A percentile compares a stretch with the other conserved stretches of the same genome.
These are phyloP conservation scores for Sonneratia caseolaris DNA, from an alignment of 345 rosid genomes.

Conservation along the genomic window DNA sequence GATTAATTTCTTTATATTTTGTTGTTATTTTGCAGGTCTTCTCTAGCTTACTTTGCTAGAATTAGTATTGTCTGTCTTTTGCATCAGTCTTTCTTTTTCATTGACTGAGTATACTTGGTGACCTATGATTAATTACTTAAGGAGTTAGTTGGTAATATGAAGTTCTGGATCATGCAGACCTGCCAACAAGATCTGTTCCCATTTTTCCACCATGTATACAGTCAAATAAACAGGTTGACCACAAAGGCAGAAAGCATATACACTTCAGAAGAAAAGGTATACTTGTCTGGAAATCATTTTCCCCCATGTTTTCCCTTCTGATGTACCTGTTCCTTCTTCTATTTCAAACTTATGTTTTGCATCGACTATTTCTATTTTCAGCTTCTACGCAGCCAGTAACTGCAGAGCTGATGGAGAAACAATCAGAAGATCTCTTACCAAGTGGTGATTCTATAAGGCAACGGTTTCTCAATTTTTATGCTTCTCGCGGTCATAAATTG, in stretches of 20 bases:
- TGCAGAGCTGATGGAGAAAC: slow-evolving; percentile 38
- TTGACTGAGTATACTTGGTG: neutral
- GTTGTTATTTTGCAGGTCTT: neutral
- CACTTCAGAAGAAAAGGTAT: slow-evolving; percentile 32
- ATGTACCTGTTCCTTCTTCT: slow-evolving; percentile 9
- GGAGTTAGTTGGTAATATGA: neutral
- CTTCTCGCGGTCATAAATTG: slow-evolving; percentile 81
- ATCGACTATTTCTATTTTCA: slow-evolving; percentile 29
- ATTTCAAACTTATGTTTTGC: slow-evolving; percentile 3
- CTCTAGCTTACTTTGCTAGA: no score
- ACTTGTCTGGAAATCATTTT: slow-evolving; percentile 17
- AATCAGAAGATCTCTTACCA: slow-evolving; percentile 25
- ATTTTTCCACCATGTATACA: slow-evolving; percentile 24
- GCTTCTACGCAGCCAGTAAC: slow-evolving; percentile 56
- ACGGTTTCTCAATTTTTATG: slow-evolving; percentile 74
- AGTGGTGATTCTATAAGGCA: slow-evolving; percentile 81
- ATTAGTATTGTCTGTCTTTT: no score
- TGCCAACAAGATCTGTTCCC: slow-evolving; percentile 22
- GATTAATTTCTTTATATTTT: neutral
- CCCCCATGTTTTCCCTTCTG: slow-evolving; percentile 11
- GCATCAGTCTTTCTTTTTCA: neutral
- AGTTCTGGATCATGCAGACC: slow-evolving; percentile 32
- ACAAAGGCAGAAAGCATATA: slow-evolving; percentile 14
- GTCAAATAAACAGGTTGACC: slow-evolving; percentile 10
- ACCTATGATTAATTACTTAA: neutral